A percentile compares a stretch with the other conserved stretches of the same genome.
Evolutionary conservation across 768 basidiomycete species (phyloP).

Genomic region (Auricularia heimuer): DNA sequence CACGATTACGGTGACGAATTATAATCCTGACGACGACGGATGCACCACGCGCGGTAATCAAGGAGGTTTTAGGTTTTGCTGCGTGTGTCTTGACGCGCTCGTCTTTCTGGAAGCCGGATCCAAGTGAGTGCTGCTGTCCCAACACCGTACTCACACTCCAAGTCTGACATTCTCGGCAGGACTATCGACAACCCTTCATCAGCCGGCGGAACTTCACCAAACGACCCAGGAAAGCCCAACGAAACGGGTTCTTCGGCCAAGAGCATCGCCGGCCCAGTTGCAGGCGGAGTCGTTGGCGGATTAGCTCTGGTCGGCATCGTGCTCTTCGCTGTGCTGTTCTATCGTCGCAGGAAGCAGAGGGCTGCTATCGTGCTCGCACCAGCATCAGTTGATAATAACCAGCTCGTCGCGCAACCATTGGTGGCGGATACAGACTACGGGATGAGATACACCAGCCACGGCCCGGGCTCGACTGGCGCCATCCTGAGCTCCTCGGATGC

Average conservation of each 20-base stretch:
- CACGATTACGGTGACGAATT: too few relatives aligned
- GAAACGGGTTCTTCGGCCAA: neutral
- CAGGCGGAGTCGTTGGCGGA: neutral
- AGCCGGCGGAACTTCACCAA: neutral
- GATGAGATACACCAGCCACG: too few relatives aligned
- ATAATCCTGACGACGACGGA: too few relatives aligned
- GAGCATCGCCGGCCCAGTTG: neutral
- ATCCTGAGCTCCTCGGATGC: too few relatives aligned
- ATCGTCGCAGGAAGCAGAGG: neutral
- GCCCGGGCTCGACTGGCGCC: too few relatives aligned
- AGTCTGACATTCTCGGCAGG: neutral
- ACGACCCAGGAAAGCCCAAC: neutral
- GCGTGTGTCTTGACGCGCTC: neutral
- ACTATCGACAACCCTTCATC: neutral
- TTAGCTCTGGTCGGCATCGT: neutral
- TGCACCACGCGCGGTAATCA: too few relatives aligned
- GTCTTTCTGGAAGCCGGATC: neutral
- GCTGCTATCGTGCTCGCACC: neutral
- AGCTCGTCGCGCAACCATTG: too few relatives aligned
- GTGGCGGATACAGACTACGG: too few relatives aligned
- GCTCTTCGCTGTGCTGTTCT: neutral
- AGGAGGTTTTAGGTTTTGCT: neutral
- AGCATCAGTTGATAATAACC: neutral
- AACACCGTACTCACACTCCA: neutral
- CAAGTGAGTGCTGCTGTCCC: neutral